These are phyloP conservation scores for Cyberlindnera euphorbiiphila DNA, from an alignment of 805 yeast genomes.

Conservation along the genomic window DNA sequence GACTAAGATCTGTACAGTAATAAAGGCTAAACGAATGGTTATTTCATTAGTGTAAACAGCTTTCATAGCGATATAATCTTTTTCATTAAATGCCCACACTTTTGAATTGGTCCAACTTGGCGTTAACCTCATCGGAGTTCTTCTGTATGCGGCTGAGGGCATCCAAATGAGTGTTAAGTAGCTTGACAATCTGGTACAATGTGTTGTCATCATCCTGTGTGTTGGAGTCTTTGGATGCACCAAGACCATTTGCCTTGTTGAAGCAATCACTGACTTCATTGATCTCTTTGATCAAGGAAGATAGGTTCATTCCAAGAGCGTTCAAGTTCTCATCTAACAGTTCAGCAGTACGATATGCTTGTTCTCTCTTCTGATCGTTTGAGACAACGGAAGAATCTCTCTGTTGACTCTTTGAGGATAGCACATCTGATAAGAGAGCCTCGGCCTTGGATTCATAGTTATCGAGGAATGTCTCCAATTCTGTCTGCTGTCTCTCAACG, in stretches of 20 bases:
- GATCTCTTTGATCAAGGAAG: conserved; percentile 74
- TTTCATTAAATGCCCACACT: conserved; percentile 19
- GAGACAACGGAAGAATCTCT: conserved; percentile 37
- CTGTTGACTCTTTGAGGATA: conserved; percentile 30
- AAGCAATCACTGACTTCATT: conserved; percentile 79
- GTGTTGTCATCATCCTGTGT: conserved; percentile 41
- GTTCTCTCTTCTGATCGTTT: conserved; percentile 83
- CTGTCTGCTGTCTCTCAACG: conserved; percentile 89
- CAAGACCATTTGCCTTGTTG: conserved; percentile 53
- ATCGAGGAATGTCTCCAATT: conserved; percentile 74
- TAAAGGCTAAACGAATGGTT: no score
- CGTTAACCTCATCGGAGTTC: conserved; percentile 63
- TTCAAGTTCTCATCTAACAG: conserved; percentile 77
- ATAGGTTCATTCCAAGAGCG: conserved; percentile 68
- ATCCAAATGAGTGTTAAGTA: conserved; percentile 84
- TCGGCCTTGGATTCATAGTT: conserved; percentile 61
- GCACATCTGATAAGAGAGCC: conserved; percentile 33
- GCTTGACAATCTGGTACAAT: conserved; percentile 66
- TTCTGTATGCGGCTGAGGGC: conserved; percentile 84
- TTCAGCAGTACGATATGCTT: conserved; percentile 86
- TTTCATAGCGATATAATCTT: no score
- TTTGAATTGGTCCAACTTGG: conserved; percentile 46
- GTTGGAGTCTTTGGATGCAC: conserved; percentile 29
- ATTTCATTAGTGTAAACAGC: no score
- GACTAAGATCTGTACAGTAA: conserved; percentile 13